Base-by-base conservation (phyloP, 2,329 filamentous ascomycete species). In the Didymella pomorum region DNA sequence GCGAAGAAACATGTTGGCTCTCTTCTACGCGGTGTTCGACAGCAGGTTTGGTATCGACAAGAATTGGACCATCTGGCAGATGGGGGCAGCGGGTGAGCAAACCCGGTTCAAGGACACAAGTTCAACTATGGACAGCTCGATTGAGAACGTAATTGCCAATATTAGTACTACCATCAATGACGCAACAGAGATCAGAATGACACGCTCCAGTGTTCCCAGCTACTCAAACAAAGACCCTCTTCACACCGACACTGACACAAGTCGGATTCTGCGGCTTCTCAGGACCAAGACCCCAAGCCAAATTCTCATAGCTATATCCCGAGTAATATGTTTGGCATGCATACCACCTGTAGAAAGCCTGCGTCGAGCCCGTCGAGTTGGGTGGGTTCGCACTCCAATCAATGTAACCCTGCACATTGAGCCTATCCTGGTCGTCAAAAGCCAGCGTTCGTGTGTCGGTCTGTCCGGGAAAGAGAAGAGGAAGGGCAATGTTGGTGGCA, bases 231-330 rank as follows among this genome's bases (percentile, higher is more conserved):
- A 71, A 73, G 0, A 69, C 61, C 55, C 79, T 75, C 61, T 74
- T 72, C 8, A 83, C 79, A 47, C 75, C 68, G 10, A 82, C 79
- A 52, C 75, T 76, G 18, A 73, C 65, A 68, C 81, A 83, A 39
- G 70, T 79, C 10, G 80, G 80, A 63, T 82, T 82, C 67, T 83
- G 71, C 6, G 80, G 79, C 58, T 70, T 64, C 7, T 42, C 67
- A 10, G 65, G 60, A 0, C 81, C 81, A 49, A 80, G 44, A 2
- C 73, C 74, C 79, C 80, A 83, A 29, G 72, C 75, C 44, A 83
- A 55, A 16, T 77, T 79, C n/a, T 63, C 61, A 62, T 83, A 83
- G 23, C 54, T 52, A 61, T 83, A 83, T n/a, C 67, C 71, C 1
- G 48, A 21, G 61, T 70, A 78, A 47, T 78, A 74, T 1, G 79